Percentiles rank a stretch among this genome's conserved stretches.
Conservation (phyloP, 495 filamentous ascomycete genomes). For the Hypoxylon fuscum region DNA sequence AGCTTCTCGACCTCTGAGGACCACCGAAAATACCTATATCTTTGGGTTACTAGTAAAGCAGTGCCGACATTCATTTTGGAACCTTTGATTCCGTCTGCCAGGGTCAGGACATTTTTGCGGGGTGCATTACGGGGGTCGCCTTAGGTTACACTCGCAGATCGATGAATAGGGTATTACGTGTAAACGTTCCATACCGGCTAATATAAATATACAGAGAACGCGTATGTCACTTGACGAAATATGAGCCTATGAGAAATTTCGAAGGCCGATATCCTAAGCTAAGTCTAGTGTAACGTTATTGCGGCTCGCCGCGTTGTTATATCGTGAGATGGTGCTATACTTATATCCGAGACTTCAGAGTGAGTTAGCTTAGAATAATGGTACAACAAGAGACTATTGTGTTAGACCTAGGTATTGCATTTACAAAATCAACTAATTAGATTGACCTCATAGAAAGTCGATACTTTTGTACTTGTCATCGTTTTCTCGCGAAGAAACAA, state of each 20-base stretch:
- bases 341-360: no score
- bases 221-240: conserved; percentile 15
- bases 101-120: not conserved
- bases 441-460: no score
- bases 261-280: not conserved
- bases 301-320: no score
- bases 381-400: no score
- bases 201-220: conserved; percentile 27
- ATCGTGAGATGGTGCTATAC: no score
- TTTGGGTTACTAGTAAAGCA: not conserved
- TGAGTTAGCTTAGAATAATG: no score
- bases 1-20: not conserved
- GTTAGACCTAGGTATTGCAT: no score
- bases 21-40: no score
- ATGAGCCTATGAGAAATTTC: not conserved
- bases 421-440: no score
- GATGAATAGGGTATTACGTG: conserved; percentile 10
- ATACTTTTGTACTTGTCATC: no score
- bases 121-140: not conserved
- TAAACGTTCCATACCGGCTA: conserved; percentile 15
- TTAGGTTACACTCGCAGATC: not conserved
- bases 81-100: conserved; percentile 13
- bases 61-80: conserved; percentile 3
- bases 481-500: no score
- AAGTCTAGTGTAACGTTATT: conserved; percentile 14